phyloP scores from a whole-genome alignment of 2,329 filamentous ascomycete species.

The Ilyonectria destructans region DNA sequence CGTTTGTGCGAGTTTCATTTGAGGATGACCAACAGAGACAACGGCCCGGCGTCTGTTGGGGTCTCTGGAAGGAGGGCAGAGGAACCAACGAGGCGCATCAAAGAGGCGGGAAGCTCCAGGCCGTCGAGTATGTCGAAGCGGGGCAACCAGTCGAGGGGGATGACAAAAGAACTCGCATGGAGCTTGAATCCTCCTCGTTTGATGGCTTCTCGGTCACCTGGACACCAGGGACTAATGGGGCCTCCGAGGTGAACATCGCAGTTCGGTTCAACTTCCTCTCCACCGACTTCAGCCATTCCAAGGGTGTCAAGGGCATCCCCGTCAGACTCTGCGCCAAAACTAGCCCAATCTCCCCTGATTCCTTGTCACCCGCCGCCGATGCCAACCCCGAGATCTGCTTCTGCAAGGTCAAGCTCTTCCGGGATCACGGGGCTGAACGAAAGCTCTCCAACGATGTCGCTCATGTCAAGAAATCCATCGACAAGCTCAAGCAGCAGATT shows the following conservation, averaged over 20 bases:
- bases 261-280: conserved; percentile 99
- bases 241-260: conserved; percentile 86
- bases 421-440: conserved; percentile 94
- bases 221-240: conserved; percentile 80
- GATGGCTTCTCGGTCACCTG: conserved; percentile 95
- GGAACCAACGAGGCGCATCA: conserved; percentile 98
- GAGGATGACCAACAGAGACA: conserved; percentile 95
- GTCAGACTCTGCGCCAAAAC: conserved; percentile 95
- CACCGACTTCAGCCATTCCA: conserved; percentile 98
- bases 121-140: conserved; percentile 91
- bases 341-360: conserved; percentile 72
- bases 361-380: conserved; percentile 63
- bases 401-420: conserved; percentile 97
- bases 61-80: conserved; percentile 93
- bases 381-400: conserved; percentile 83
- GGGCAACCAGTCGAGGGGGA: conserved; percentile 73
- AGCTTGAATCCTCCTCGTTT: conserved; percentile 85
- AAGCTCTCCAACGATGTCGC: conserved; percentile 96
- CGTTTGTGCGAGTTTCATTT: conserved; percentile 95
- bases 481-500: conserved; percentile 96
- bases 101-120: conserved; percentile 90
- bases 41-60: conserved; percentile 88
- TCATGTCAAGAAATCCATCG: conserved; percentile 96
- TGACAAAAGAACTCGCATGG: conserved; percentile 78
- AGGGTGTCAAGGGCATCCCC: conserved; percentile 97